Base-by-base conservation (phyloP, 345 rosid species). In the Lenwebbia sp. region DNA sequence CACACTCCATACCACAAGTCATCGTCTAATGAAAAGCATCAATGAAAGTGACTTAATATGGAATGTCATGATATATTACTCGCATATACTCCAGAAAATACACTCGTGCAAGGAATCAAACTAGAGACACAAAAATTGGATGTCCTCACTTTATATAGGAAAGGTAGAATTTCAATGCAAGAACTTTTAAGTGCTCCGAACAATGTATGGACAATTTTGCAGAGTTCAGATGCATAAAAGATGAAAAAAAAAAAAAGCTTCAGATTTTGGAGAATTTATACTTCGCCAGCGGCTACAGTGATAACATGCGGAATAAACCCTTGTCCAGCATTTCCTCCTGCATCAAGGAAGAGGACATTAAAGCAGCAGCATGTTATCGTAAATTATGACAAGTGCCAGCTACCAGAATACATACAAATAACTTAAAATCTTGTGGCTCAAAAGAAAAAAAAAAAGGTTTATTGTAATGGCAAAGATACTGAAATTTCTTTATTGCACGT, bases 231-330 rank as follows among this genome's bases (percentile, higher is more conserved):
- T 70, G 78, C 78, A 70, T 9, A 65, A 65, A 57, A 57, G 58
- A 25, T 56, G 60, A 41, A 62, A 74, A 62, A 84, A 62, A 26
- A 55, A 78, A 78, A 82, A 51, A n/a, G 47, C 54, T 23, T 21
- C 19, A 53, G 53, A 83, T 58, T 54, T 28, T 83, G 8, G 30
- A 13, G 56, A 23, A 84, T 65, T 92, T 28, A 85, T 93, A 97
- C 99, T 95, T 97, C 98, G 54, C 98, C 98, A 84, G 94, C 93
- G 87, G 91, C 90, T 88, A 94, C 93, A 90, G 89, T 88, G 78
- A 97, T 91, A 85, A 96, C 90, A 90, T 96, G 95, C 9, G 98
- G 96, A 56, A 92, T 93, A 91, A 97, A 95, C 83, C 95, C 94
- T 75, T 93, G 95, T 85, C 98, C 97, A 4, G 91, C 89, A 85